Evolutionary conservation across 306 rosid species (phyloP).

Genomic region (Psophocarpus tetragonolobus): DNA sequence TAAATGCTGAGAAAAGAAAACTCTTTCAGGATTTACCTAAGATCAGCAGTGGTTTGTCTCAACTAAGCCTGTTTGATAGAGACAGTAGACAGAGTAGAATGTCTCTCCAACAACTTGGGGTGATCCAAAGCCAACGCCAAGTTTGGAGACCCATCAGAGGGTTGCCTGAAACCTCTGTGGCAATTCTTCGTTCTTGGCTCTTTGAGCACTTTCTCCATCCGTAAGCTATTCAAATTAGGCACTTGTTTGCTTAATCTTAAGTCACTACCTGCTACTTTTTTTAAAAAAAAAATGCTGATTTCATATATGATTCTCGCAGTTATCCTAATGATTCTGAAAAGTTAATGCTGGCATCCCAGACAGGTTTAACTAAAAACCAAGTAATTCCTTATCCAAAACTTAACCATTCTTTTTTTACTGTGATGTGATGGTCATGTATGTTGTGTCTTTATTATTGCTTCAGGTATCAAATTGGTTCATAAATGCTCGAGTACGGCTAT

Average conservation of each 20-base stretch:
- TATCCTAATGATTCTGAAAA: slow-evolving; percentile 86
- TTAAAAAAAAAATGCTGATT: slow-evolving; percentile 20
- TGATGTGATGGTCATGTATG: slow-evolving; percentile 13
- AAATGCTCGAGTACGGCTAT: slow-evolving; percentile 81
- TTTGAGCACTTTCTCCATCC: slow-evolving; percentile 93
- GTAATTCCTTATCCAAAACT: slow-evolving; percentile 45
- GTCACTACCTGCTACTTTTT: background rate
- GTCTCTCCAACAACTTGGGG: slow-evolving; percentile 72
- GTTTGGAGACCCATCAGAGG: slow-evolving; percentile 90
- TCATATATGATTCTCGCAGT: slow-evolving; percentile 46
- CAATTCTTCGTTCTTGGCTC: slow-evolving; percentile 83
- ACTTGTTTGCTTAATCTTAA: background rate
- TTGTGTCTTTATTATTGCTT: slow-evolving; percentile 19
- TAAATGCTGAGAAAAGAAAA: slow-evolving; percentile 58
- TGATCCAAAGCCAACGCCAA: slow-evolving; percentile 70
- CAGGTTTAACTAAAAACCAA: slow-evolving; percentile 84
- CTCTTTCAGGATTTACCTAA: slow-evolving; percentile 63
- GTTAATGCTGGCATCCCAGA: slow-evolving; percentile 75
- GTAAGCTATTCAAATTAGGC: slow-evolving; percentile 44
- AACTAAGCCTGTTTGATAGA: slow-evolving; percentile 66
- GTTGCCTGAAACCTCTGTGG: slow-evolving; percentile 80
- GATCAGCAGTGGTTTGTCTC: slow-evolving; percentile 57
- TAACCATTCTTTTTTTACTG: background rate
- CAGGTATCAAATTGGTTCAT: slow-evolving; percentile 94
- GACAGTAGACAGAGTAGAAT: slow-evolving; percentile 49